phyloP scores from a whole-genome alignment of 495 filamentous ascomycete genomes.

The Neurospora sp. region DNA sequence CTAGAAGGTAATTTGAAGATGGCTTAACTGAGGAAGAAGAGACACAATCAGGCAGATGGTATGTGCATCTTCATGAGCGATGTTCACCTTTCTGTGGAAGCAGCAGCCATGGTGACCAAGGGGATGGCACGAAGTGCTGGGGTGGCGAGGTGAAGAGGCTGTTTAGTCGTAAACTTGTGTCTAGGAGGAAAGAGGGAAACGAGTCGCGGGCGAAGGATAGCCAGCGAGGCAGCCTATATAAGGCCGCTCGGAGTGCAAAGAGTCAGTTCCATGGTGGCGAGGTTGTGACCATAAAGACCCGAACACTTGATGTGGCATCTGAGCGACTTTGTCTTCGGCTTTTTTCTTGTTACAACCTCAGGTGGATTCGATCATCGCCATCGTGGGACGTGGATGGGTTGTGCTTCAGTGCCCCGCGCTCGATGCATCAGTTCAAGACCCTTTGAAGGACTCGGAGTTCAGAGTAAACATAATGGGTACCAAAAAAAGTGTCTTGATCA shows the following conservation, averaged over 20 bases:
- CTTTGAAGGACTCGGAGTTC: background rate
- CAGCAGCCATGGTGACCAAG: background rate
- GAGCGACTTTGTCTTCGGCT: background rate
- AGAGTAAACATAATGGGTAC: background rate
- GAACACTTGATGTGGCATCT: background rate
- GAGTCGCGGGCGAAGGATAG: background rate
- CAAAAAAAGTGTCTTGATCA: no score
- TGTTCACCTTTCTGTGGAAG: background rate
- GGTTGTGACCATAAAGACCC: background rate
- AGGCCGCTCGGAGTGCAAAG: background rate
- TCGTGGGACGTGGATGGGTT: no score
- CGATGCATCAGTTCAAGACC: background rate
- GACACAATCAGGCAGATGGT: background rate
- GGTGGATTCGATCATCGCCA: no score
- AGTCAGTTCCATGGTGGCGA: background rate
- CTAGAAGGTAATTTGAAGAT: background rate
- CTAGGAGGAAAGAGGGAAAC: background rate
- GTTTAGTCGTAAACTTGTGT: background rate
- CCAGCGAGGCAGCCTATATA: background rate
- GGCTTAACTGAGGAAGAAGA: background rate
- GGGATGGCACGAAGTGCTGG: background rate
- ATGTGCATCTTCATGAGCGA: background rate
- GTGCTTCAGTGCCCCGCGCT: background rate
- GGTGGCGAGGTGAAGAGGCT: background rate
- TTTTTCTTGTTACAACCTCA: background rate